A percentile compares a stretch with the other conserved stretches of the same genome.
Evolutionary conservation across 192 early-diverging fungal species (phyloP).

Genomic region (Coemansia interrupta): DNA sequence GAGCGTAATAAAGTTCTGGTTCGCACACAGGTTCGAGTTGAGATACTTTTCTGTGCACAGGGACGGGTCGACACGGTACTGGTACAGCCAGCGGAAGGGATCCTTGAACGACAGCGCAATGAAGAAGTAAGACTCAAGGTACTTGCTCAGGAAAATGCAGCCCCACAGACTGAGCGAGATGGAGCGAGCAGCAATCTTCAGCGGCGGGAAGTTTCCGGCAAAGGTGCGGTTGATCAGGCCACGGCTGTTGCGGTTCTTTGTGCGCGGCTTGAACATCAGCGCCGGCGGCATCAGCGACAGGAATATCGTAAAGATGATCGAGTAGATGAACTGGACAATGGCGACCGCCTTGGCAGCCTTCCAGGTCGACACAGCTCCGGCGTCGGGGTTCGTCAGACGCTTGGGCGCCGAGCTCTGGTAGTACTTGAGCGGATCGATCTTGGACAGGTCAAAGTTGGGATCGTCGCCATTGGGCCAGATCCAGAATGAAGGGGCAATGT

Average conservation of each 20-base stretch:
- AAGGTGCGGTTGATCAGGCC: constrained; percentile 62
- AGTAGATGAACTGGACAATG: constrained; percentile 65
- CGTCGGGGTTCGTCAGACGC: constrained; percentile 22
- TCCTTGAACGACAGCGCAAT: constrained; percentile 76
- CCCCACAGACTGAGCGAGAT: constrained; percentile 71
- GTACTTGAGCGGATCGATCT: constrained; percentile 22
- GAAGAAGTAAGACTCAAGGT: constrained; percentile 81
- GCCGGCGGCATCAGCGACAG: constrained; percentile 67
- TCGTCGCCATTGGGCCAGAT: constrained; percentile 49
- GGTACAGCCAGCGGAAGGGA: constrained; percentile 60
- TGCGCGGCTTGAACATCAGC: constrained; percentile 57
- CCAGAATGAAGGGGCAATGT: constrained; percentile 64
- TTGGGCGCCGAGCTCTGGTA: constrained; percentile 36
- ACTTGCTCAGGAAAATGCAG: constrained; percentile 70
- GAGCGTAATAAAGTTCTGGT: constrained; percentile 67
- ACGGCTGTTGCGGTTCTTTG: constrained; percentile 55
- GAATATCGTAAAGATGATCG: constrained; percentile 61
- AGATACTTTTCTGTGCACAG: constrained; percentile 63
- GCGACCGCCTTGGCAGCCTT: constrained; percentile 59
- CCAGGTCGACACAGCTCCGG: constrained; percentile 27
- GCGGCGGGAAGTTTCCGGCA: constrained; percentile 69
- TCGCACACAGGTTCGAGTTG: constrained; percentile 57
- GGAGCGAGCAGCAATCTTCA: constrained; percentile 62
- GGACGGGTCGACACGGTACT: constrained; percentile 51
- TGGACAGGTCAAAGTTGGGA: constrained; percentile 44